Conservation (phyloP, 345 rosid genomes). For the Eucalyptus rudis region DNA sequence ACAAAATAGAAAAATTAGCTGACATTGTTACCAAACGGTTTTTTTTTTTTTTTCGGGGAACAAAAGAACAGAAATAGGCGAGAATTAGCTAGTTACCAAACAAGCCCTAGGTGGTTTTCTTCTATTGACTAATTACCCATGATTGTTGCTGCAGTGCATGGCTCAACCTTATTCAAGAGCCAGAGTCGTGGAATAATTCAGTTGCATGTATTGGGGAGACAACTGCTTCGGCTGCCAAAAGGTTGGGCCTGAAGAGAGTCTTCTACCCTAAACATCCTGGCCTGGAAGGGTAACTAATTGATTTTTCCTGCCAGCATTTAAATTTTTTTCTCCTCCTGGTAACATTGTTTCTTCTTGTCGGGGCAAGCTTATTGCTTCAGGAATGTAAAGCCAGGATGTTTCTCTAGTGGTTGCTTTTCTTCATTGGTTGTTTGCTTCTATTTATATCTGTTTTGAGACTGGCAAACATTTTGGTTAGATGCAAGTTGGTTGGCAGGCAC, state of each 20-base stretch:
- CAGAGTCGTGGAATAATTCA: conserved; percentile 41
- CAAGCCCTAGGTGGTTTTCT: not conserved
- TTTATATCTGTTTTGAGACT: not conserved
- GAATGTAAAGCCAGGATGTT: not conserved
- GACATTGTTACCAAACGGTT: too few species aligned
- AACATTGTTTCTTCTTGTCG: not conserved
- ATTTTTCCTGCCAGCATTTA: not conserved
- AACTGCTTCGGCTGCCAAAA: conserved; percentile 79
- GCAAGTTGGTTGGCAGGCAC: not conserved
- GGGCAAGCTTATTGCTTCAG: not conserved
- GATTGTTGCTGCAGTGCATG: conserved; percentile 50
- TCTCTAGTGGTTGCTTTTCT: not conserved
- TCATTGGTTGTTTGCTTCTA: not conserved
- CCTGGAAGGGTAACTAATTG: conserved; percentile 64
- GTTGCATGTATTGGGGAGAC: conserved; percentile 96
- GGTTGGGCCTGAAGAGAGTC: conserved; percentile 55
- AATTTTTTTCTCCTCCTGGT: not conserved
- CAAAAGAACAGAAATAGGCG: too few species aligned
- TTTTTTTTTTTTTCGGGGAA: too few species aligned
- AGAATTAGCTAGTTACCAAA: too few species aligned
- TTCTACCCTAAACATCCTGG: conserved; percentile 75
- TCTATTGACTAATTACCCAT: not conserved
- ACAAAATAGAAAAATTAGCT: too few species aligned
- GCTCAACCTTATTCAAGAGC: conserved; percentile 50
- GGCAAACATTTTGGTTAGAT: not conserved